Evolutionary conservation across 2,329 filamentous ascomycete genomes (phyloP), one percentile per base, ranked within the genome.

Genomic region (Xylaria sp.): DNA sequence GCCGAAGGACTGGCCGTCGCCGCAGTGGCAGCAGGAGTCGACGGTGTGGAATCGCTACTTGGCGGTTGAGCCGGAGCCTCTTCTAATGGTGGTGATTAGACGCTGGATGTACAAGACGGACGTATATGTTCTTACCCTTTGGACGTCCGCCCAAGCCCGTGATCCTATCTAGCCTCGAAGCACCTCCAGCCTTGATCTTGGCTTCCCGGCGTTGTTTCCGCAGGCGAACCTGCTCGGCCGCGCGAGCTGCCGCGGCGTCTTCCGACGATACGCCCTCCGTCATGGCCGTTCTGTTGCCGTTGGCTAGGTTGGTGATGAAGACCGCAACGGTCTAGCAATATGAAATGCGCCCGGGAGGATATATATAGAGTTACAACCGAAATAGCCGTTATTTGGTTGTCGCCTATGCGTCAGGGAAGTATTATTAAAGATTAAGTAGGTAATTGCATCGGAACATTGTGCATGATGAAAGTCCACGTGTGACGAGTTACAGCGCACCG

Each of bases 171-270:
- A 96, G 82, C 70, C 93, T 84, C 48, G 89, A 87, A 20, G 89
- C 88, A 66, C 91, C 92, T 69, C 91, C 90, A 59, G 90, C 89
- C 75, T 87, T 88, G 81, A 94, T 90, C 84, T 94, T 95, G 67
- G 92, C 92, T 79, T 94, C 91, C 58, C 92, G 88, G 48, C 92
- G 89, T 80, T 94, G 92, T 80, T 94, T 93, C 74, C 93, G 91
- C 67, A 93, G 84, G 56, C 92, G 89, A 46, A 91, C 90, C 80
- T 93, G 90, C 72, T 91, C 88, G 32, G 85, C 82, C 2, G 88
- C 87, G 70, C 87, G 82, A 68, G 84, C 82, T 15, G 86, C 83
- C 1, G 84, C 85, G 1, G 84, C 83, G 69, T 87, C 85, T 57
- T 84, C 82, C 28, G 73, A 63, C 34, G 74, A 73, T 12, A 73